Evolutionary conservation across 306 rosid genomes (phyloP).

Genomic region (Hylodesmum podocarpum): DNA sequence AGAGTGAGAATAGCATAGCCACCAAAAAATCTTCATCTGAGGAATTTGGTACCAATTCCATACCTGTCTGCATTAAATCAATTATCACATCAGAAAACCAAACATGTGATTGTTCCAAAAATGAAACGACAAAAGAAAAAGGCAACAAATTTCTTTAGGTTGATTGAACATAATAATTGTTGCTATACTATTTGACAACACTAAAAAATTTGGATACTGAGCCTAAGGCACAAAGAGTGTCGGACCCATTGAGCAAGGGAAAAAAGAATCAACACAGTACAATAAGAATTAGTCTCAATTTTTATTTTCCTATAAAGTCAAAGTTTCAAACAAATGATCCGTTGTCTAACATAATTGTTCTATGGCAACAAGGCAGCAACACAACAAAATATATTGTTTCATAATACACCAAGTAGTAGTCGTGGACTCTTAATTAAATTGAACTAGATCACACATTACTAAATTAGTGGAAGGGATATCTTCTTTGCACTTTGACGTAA

Average conservation of each 20-base stretch:
- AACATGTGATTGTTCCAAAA: not conserved
- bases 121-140: not conserved
- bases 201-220: slow-evolving; percentile 1
- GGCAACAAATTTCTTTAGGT: not conserved
- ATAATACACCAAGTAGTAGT: not conserved
- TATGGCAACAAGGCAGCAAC: not conserved
- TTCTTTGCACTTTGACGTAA: not conserved
- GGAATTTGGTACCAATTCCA: slow-evolving; percentile 47
- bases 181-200: not conserved
- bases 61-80: slow-evolving; percentile 58
- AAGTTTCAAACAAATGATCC: not conserved
- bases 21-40: slow-evolving; percentile 55
- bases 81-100: slow-evolving; percentile 13
- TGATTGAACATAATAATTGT: not conserved
- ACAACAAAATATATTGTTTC: not conserved
- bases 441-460: not conserved
- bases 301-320: not conserved
- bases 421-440: not conserved
- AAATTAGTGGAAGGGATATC: not conserved
- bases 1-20: slow-evolving; percentile 66
- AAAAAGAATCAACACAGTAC: not conserved
- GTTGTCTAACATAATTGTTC: not conserved
- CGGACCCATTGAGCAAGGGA: not conserved
- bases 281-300: not conserved
- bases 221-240: not conserved